Base-by-base conservation (phyloP, 306 rosid species). In the Fragaria iinumae region DNA sequence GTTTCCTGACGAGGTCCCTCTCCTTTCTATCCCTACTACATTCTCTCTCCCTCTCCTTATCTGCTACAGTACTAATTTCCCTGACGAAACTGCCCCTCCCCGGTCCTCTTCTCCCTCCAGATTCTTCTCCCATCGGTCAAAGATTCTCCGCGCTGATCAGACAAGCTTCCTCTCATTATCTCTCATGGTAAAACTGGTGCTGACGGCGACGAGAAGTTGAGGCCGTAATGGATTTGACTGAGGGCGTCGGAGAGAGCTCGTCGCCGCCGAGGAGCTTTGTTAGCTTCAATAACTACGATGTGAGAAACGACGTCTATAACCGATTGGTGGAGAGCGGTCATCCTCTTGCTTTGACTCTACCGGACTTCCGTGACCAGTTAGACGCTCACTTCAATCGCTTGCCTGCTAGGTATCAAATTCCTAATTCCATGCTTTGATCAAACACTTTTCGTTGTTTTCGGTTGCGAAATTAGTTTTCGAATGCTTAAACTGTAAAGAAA, bases 241-340 rank as follows among this genome's bases (percentile, higher is more conserved):
- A 96, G 81, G 99, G 99, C 29, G 91, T 96, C 1, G 99, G 99
- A 67, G 99, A 96, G 87, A 96, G 99, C 80, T 91, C 91, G 55
- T 96, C 99, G 77, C 99, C 99, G 38, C 96, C 97, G 29, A 83
- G 93, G 44, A 84, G 85, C 83, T 92, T 91, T 45, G 83, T 79
- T 49, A 86, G 91, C 53, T 94, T 85, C 88, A 81, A 65, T 39
- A 88, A 77, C 88, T 81, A 82, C 83, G 98, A 96, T 73, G 85
- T 92, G 27, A 77, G 91, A 50, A 88, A 79, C 89, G 98, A 93
- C 72, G 97, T 96, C 5, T 91, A 79, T 76, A 92, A 88, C 64
- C 97, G 98, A 13, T 80, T 96, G 69, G 76, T 96, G 34, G 90
- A 91, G 83, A 87, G 77, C 59, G 85, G 98, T 6, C 78, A 87